These are phyloP conservation scores for Hypoxylon sp. DNA, from an alignment of 2,329 filamentous ascomycete species.

Conservation along the genomic window DNA sequence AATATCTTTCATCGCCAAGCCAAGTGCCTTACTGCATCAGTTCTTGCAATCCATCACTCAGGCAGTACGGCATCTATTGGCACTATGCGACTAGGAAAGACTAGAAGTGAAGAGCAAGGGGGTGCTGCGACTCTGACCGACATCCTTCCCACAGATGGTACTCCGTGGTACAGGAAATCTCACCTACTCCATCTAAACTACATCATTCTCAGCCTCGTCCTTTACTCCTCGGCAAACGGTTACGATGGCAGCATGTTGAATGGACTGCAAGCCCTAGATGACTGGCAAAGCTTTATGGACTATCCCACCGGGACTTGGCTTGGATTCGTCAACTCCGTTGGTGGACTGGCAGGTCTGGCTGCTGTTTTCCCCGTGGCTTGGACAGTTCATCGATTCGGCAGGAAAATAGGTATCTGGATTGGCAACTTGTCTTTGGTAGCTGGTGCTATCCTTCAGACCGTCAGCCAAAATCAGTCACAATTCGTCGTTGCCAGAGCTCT, in stretches of 20 bases:
- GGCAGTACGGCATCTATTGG: too few species aligned
- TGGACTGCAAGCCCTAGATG: slow-evolving; percentile 50
- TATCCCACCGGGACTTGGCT: slow-evolving; percentile 45
- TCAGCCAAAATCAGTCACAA: slow-evolving; percentile 48
- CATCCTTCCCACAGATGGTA: not conserved
- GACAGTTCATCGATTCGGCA: slow-evolving; percentile 44
- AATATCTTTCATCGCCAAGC: too few species aligned
- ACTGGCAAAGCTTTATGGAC: slow-evolving; percentile 48
- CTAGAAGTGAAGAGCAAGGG: too few species aligned
- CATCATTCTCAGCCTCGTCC: not conserved
- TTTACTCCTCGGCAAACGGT: not conserved
- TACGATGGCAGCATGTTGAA: slow-evolving; percentile 37
- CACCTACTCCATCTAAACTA: not conserved
- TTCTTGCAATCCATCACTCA: too few species aligned
- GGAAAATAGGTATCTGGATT: slow-evolving; percentile 38
- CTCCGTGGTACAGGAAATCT: not conserved
- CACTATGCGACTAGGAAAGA: too few species aligned
- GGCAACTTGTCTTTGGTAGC: slow-evolving; percentile 49
- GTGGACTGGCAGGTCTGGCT: slow-evolving; percentile 44
- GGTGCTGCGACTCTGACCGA: not conserved
- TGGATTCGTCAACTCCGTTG: slow-evolving; percentile 45
- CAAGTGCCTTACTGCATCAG: too few species aligned
- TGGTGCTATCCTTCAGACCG: slow-evolving; percentile 50
- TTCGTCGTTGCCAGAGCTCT: slow-evolving; percentile 50
- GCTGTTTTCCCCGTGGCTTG: slow-evolving; percentile 51